A percentile compares a stretch with the other conserved stretches of the same genome.
Evolutionary conservation across 2,329 filamentous ascomycete species (phyloP).

Genomic region (Plenodomus tracheiphilus): DNA sequence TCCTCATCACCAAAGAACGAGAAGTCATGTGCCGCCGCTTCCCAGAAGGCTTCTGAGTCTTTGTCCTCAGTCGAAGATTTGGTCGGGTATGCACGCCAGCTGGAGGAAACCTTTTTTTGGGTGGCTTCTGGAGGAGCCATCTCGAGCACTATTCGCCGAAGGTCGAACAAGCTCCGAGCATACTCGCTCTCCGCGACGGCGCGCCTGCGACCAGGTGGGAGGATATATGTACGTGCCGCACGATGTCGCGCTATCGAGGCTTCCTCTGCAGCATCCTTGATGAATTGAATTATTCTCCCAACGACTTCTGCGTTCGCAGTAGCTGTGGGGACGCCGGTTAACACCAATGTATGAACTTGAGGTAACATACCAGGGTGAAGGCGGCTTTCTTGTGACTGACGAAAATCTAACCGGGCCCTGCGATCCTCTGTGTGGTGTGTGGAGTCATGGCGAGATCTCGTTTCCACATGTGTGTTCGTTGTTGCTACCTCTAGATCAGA

Average conservation of each 20-base stretch:
- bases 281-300: slow-evolving; percentile 55
- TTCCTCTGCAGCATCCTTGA: slow-evolving; percentile 61
- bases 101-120: slow-evolving; percentile 45
- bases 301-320: slow-evolving; percentile 47
- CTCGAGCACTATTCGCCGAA: slow-evolving; percentile 61
- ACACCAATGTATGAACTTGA: slow-evolving; percentile 57
- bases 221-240: slow-evolving; percentile 59
- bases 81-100: slow-evolving; percentile 50
- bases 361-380: slow-evolving; percentile 61
- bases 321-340: slow-evolving; percentile 60
- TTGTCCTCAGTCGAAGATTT: slow-evolving; percentile 62
- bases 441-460: slow-evolving; percentile 27
- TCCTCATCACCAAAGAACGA: slow-evolving; percentile 64
- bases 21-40: slow-evolving; percentile 62
- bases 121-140: slow-evolving; percentile 31
- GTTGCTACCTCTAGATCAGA: slow-evolving; percentile 2
- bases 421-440: slow-evolving; percentile 33
- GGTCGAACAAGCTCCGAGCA: slow-evolving; percentile 57
- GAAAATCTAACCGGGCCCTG: slow-evolving; percentile 33
- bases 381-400: slow-evolving; percentile 35
- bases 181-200: slow-evolving; percentile 53
- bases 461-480: background rate
- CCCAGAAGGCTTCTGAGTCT: slow-evolving; percentile 63
- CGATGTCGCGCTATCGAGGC: slow-evolving; percentile 55
- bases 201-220: slow-evolving; percentile 60